Conservation (phyloP, 352 stramenopile species). For the Globisporangium nunn region DNA sequence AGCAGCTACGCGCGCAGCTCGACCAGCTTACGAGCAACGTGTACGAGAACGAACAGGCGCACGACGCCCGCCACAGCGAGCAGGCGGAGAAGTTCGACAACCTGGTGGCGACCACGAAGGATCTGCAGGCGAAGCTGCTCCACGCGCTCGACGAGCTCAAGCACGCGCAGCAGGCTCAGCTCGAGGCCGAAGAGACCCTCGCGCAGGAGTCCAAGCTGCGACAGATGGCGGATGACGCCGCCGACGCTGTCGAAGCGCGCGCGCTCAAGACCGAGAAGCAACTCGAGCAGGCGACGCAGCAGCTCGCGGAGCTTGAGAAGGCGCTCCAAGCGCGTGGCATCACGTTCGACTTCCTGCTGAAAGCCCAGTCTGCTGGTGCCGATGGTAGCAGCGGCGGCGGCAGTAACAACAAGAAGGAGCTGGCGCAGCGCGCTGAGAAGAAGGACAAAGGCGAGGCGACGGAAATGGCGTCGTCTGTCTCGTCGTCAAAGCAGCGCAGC, state of each 20-base stretch:
- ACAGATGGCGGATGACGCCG: constrained; percentile 36
- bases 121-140: constrained; percentile 27
- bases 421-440: neutral
- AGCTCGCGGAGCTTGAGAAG: constrained; percentile 33
- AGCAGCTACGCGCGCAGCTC: constrained; percentile 18
- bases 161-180: constrained; percentile 21
- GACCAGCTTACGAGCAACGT: constrained; percentile 20
- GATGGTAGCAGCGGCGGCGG: constrained; percentile 2
- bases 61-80: constrained; percentile 15
- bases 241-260: constrained; percentile 32
- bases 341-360: constrained; percentile 59
- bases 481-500: constrained; percentile 1
- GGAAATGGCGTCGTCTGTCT: neutral
- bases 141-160: constrained; percentile 18
- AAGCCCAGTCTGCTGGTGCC: neutral
- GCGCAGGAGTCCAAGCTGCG: constrained; percentile 30
- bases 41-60: constrained; percentile 13
- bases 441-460: constrained; percentile 5
- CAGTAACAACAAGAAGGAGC: constrained; percentile 12
- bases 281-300: constrained; percentile 18
- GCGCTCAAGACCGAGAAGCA: constrained; percentile 29
- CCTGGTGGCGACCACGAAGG: constrained; percentile 19
- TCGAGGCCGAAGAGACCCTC: constrained; percentile 28
- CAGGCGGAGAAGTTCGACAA: constrained; percentile 19
- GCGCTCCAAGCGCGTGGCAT: constrained; percentile 54